Evolutionary conservation across 2,329 filamentous ascomycete species (phyloP), one percentile per base, ranked within the genome.

Genomic region (Zopfia rhizophila): DNA sequence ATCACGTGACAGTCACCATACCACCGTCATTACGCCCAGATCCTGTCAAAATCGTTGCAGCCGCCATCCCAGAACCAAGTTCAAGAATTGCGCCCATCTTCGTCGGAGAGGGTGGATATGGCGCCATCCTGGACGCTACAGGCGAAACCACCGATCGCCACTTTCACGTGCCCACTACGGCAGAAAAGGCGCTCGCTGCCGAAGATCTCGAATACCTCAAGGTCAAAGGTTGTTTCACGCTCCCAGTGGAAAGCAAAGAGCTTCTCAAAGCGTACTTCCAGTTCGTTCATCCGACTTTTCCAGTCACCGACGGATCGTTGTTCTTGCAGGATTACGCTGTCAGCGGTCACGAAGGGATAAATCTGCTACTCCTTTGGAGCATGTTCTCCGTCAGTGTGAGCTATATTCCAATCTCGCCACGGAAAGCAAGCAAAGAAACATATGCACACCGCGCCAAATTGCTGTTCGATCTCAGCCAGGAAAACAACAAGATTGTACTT

Each of bases 381-480:
- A 59, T 75, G 8, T 73, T 73, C 37, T 73, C 70, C 24, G 67
- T 66, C n/a, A 64, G 61, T 38, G 54, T 72, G 55, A 47, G 74
- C 64, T 56, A 45, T n/a, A 5, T 70, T 65, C 39, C 35, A 51
- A 3, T 66, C 65, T 2, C 58, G 61, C 7, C 25, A 10, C 29
- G 32, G 21, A 75, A 70, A 39, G 61, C 55, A 10, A 64, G 73
- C 56, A 76, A 74, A 45, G 60, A 60, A 25, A 59, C 60, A 8
- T 69, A 73, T 53, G 72, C 68, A 35, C 58, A 66, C n/a, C 63
- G 68, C 38, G 72, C 72, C 5, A 74, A 72, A 52, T 66, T 70
- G 5, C 38, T 64, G 0, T 68, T 65, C n/a, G 56, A 73, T 38
- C 57, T 69, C 7, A 66, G 69, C 18, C 66, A 68, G 3, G 70